Conservation (phyloP, 2,329 filamentous ascomycete species). For the Phialophora tarda region DNA sequence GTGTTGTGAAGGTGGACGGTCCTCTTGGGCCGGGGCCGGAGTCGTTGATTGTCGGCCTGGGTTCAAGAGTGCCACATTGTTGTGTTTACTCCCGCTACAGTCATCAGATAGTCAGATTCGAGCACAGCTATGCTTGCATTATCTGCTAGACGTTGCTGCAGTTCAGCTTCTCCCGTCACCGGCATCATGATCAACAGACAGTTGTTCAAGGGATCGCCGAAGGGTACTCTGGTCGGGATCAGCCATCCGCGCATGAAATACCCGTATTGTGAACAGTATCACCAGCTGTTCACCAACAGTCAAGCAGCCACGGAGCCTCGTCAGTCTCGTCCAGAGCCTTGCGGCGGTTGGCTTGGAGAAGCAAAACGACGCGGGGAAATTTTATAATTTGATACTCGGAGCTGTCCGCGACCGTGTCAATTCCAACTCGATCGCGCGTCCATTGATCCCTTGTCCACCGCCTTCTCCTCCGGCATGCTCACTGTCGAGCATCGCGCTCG, state of each 20-base stretch:
- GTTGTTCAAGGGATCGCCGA: background rate
- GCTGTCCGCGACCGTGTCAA: background rate
- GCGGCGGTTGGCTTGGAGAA: constrained; percentile 2
- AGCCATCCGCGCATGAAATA: too few relatives aligned
- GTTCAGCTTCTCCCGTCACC: too few relatives aligned
- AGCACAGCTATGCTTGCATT: too few relatives aligned
- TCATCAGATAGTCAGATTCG: too few relatives aligned
- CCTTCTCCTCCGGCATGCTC: constrained; percentile 18
- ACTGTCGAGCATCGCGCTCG: constrained; percentile 32
- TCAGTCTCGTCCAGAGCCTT: background rate
- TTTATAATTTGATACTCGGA: background rate
- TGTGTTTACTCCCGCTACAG: too few relatives aligned
- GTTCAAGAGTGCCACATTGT: background rate
- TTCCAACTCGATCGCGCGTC: background rate
- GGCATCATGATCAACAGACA: background rate
- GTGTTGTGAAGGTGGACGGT: background rate
- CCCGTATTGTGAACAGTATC: too few relatives aligned
- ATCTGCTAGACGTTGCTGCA: too few relatives aligned
- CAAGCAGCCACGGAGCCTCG: background rate
- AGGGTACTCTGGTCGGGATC: too few relatives aligned
- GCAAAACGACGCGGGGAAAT: constrained; percentile 16
- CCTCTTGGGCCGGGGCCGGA: background rate
- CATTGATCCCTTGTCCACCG: background rate
- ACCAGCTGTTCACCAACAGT: too few relatives aligned
- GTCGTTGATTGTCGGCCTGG: background rate